phyloP scores from a whole-genome alignment of 352 stramenopile species.

The Phytophthora uliginosa region DNA sequence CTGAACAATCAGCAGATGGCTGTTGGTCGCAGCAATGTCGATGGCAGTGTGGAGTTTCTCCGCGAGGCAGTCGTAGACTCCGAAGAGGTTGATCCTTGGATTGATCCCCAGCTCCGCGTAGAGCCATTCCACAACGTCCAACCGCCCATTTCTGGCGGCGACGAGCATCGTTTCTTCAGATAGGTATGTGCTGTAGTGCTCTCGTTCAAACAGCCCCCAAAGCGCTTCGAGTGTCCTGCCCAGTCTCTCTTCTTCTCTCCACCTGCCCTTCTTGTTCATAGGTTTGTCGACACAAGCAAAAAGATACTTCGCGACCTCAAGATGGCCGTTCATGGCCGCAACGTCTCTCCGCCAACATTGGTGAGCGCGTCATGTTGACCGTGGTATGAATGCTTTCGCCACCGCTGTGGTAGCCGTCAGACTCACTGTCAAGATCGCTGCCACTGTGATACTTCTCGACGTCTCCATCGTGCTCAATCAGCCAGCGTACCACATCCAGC shows the following conservation, averaged over 20 bases:
- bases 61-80: not conserved
- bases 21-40: not conserved
- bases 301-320: constrained; percentile 27
- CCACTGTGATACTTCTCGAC: constrained; percentile 2
- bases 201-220: not conserved
- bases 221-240: constrained; percentile 1
- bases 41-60: not conserved
- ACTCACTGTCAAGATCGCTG: not conserved
- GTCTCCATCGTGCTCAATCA: constrained; percentile 5
- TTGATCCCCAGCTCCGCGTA: not conserved
- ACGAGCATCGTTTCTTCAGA: constrained; percentile 2
- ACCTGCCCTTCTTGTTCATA: not conserved
- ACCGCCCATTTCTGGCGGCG: not conserved
- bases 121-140: constrained; percentile 8
- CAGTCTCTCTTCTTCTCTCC: constrained; percentile 6
- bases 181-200: not conserved
- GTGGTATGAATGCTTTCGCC: not conserved
- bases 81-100: constrained; percentile 8
- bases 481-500: constrained; percentile 14
- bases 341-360: constrained; percentile 9
- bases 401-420: not conserved
- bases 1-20: not conserved
- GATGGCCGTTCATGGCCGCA: constrained; percentile 12
- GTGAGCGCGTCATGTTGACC: not conserved
- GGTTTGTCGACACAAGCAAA: constrained; percentile 6